Evolutionary conservation across 805 yeast species (phyloP).

Genomic region (Metschnikowia lachancei): DNA sequence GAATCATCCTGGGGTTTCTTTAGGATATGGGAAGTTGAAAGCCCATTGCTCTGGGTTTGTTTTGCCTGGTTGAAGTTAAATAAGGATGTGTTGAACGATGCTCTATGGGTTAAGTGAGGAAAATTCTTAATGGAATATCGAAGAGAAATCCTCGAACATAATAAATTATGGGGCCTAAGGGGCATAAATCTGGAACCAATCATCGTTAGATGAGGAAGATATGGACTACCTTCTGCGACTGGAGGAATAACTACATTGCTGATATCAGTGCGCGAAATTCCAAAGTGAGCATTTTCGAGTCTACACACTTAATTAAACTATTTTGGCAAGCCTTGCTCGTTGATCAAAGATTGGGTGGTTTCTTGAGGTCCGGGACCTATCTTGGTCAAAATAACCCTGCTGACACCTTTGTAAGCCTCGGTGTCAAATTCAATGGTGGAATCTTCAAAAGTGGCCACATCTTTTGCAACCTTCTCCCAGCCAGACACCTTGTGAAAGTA

Average conservation of each 20-base stretch:
- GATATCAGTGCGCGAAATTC: slow-evolving; percentile 6
- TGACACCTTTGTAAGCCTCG: slow-evolving; percentile 66
- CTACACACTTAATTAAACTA: slow-evolving; percentile 4
- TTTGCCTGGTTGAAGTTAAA: not conserved
- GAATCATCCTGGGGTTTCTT: not conserved
- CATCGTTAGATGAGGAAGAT: not conserved
- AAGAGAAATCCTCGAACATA: not conserved
- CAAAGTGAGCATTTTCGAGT: not conserved
- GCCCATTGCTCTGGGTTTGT: not conserved
- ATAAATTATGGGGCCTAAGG: not conserved
- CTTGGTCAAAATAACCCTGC: slow-evolving; percentile 77
- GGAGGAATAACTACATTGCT: not conserved
- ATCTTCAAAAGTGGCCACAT: slow-evolving; percentile 18
- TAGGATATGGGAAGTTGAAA: not conserved
- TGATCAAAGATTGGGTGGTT: slow-evolving; percentile 54
- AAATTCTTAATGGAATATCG: not conserved
- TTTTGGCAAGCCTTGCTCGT: slow-evolving; percentile 61
- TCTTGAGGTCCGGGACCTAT: slow-evolving; percentile 87
- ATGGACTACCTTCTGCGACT: not conserved
- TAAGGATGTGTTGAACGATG: not conserved
- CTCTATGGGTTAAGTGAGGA: not conserved
- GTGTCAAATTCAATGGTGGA: slow-evolving; percentile 43
- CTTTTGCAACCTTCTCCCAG: slow-evolving; percentile 49
- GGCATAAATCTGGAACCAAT: not conserved
- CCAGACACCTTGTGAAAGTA: slow-evolving; percentile 62